Evolutionary conservation across 106 monocot species (phyloP).

Genomic region (Apostasia shenzhenica): DNA sequence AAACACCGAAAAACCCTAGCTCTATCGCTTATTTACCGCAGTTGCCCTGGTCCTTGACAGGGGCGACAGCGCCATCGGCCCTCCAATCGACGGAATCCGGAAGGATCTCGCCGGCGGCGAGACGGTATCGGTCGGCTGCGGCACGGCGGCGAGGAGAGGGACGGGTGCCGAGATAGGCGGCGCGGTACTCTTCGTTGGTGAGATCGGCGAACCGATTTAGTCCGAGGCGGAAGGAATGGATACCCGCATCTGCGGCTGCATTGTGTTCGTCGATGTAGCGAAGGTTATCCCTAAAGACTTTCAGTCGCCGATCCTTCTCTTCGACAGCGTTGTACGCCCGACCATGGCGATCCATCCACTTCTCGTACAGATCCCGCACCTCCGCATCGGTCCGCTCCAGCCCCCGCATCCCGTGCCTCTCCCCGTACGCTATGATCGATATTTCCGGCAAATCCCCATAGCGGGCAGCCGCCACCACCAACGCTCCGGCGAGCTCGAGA

Average conservation of each 20-base stretch:
- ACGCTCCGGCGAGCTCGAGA: conserved; percentile 6
- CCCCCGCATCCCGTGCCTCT: conserved; percentile 6
- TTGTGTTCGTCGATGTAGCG: conserved; percentile 76
- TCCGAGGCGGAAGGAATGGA: conserved; percentile 46
- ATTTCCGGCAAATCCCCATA: conserved; percentile 6
- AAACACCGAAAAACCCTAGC: too few relatives aligned
- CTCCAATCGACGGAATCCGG: conserved; percentile 81
- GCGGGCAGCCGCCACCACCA: not conserved
- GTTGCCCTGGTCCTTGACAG: conserved; percentile 74
- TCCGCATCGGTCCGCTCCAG: conserved; percentile 40
- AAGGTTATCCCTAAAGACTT: conserved; percentile 79
- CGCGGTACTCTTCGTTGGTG: conserved; percentile 80
- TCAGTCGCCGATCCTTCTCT: conserved; percentile 45
- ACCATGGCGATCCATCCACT: conserved; percentile 30
- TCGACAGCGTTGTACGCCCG: conserved; percentile 27
- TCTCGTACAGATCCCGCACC: conserved; percentile 34
- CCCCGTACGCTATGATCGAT: conserved; percentile 32
- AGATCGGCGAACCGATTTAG: conserved; percentile 88
- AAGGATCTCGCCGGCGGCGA: conserved; percentile 34
- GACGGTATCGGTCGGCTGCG: conserved; percentile 31
- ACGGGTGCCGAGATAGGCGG: conserved; percentile 34
- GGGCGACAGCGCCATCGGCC: conserved; percentile 51
- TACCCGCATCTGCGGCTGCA: conserved; percentile 35
- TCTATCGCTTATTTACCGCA: conserved; percentile 33
- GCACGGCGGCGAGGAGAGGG: not conserved